A percentile compares a stretch with the other conserved stretches of the same genome.
Conservation (phyloP, 257 asterid species). For the Schizonepeta tenuifolia region DNA sequence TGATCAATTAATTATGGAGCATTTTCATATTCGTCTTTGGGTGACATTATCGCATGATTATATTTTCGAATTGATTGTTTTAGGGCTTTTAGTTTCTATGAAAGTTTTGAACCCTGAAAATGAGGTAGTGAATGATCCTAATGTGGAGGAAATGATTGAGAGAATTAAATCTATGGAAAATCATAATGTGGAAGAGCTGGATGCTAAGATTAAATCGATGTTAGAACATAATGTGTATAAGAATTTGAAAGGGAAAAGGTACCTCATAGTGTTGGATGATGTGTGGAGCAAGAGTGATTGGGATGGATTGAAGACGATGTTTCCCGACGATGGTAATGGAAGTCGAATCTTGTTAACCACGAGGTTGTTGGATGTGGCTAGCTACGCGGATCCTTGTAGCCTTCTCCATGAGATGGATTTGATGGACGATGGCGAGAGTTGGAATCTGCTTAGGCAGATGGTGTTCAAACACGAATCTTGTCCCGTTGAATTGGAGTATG, state of each 20-base stretch:
- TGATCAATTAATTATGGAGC: not conserved
- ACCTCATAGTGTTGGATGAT: conserved; percentile 21
- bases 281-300: conserved; percentile 2
- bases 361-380: conserved; percentile 3
- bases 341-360: conserved; percentile 25
- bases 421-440: conserved; percentile 1
- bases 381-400: not conserved
- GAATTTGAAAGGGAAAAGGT: not conserved
- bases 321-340: conserved; percentile 21
- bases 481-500: not conserved
- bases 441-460: conserved; percentile 5
- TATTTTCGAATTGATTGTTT: not conserved
- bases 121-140: not conserved
- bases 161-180: not conserved
- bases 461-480: conserved; percentile 1
- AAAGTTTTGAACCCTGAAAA: not conserved
- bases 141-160: not conserved
- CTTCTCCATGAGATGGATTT: conserved; percentile 6
- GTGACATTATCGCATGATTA: conserved; percentile 20
- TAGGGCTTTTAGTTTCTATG: not conserved
- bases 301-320: conserved; percentile 7
- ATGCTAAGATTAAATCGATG: not conserved
- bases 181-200: not conserved
- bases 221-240: not conserved
- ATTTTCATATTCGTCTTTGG: not conserved